Evolutionary conservation across 495 filamentous ascomycete genomes (phyloP).

Genomic region (Bathelium albidoporum): DNA sequence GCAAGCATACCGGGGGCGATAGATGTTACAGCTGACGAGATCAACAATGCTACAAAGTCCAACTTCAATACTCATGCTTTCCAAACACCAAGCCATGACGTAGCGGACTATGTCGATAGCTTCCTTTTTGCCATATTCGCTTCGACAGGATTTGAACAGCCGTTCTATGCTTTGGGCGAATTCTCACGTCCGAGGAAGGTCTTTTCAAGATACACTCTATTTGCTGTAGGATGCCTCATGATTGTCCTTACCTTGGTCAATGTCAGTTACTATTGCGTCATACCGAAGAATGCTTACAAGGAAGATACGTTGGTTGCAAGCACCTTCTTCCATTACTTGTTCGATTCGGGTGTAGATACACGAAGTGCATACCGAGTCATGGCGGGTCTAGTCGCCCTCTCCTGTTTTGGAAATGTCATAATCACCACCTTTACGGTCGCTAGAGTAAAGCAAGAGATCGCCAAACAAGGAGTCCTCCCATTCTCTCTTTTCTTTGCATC

Average conservation of each 20-base stretch:
- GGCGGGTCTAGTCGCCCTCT: slow-evolving; percentile 35
- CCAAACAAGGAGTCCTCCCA: slow-evolving; percentile 43
- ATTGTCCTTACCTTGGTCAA: slow-evolving; percentile 38
- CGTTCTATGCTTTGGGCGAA: slow-evolving; percentile 40
- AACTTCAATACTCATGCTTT: slow-evolving; percentile 27
- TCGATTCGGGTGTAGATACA: not conserved
- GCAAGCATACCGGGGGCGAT: not conserved
- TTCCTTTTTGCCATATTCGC: slow-evolving; percentile 31
- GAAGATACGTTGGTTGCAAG: not conserved
- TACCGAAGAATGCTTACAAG: slow-evolving; percentile 5
- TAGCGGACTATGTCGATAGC: slow-evolving; percentile 23
- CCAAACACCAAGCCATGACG: slow-evolving; percentile 6
- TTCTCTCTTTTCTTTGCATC: slow-evolving; percentile 37
- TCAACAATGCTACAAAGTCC: slow-evolving; percentile 8
- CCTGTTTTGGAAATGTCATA: slow-evolving; percentile 41
- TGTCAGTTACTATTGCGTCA: slow-evolving; percentile 29
- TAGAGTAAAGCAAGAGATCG: slow-evolving; percentile 44
- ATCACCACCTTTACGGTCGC: slow-evolving; percentile 43
- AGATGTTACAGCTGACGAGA: slow-evolving; percentile 11
- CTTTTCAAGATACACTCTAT: slow-evolving; percentile 30
- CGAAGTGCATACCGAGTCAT: slow-evolving; percentile 23
- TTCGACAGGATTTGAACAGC: slow-evolving; percentile 35
- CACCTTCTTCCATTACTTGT: slow-evolving; percentile 14
- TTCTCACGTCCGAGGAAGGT: slow-evolving; percentile 32
- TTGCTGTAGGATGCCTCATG: slow-evolving; percentile 25